phyloP scores from a whole-genome alignment of 768 basidiomycete species.

The Agaricus sinodeliciosus region DNA sequence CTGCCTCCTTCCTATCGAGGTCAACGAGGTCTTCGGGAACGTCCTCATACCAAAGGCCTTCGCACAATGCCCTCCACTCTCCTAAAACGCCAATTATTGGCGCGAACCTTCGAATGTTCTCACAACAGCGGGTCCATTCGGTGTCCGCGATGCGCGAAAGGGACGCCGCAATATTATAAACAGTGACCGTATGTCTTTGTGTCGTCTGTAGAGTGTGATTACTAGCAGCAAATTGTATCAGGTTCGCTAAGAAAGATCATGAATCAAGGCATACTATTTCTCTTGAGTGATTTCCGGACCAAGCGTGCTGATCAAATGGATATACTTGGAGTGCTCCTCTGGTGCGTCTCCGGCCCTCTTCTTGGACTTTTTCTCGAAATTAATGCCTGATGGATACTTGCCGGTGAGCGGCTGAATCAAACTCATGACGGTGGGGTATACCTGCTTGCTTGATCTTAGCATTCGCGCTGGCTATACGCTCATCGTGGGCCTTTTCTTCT shows the following conservation, averaged over 20 bases:
- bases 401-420: background rate
- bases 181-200: constrained; percentile 51
- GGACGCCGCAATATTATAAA: constrained; percentile 55
- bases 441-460: constrained; percentile 74
- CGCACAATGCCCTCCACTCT: constrained; percentile 68
- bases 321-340: constrained; percentile 75
- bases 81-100: constrained; percentile 65
- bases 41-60: constrained; percentile 63
- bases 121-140: constrained; percentile 69
- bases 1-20: constrained; percentile 15
- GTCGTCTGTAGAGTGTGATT: constrained; percentile 61
- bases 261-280: constrained; percentile 54
- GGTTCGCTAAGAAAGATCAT: background rate
- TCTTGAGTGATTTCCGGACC: constrained; percentile 78
- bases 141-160: constrained; percentile 71
- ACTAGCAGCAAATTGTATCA: constrained; percentile 27
- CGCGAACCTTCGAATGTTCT: constrained; percentile 61
- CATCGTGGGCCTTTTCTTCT: constrained; percentile 76
- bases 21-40: constrained; percentile 40
- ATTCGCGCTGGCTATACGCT: constrained; percentile 58
- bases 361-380: constrained; percentile 77
- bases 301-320: constrained; percentile 61
- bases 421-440: constrained; percentile 16
- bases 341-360: constrained; percentile 57
- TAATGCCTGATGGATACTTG: constrained; percentile 39